Base-by-base conservation (phyloP, 1,284 basidiomycete species). In the Blastosporella zonata region DNA sequence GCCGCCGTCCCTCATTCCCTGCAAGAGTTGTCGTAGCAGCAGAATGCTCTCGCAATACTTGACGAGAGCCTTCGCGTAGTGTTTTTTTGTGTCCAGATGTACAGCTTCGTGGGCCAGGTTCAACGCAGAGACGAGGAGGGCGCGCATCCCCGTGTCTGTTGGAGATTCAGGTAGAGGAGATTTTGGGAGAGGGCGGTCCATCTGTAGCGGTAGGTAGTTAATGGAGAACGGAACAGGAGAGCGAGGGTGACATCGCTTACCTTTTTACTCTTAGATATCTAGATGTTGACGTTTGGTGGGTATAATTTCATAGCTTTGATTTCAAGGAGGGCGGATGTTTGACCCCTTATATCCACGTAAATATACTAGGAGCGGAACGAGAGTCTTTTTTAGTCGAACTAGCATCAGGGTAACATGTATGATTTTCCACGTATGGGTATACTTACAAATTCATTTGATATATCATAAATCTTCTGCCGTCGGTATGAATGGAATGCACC, bases 81-180 rank as follows among this genome's bases (percentile, higher is more conserved):
- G 21, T 10, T 47, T 22, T 1, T 20, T 22, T 2, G 42, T 41
- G 35, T 54, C 53, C 12, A 54, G 39, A 8, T 22, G 22, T 5
- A 54, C 53, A 1, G 53, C 53, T 31, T 54, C 46, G 7, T 37
- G 49, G 2, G 53, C 53, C n/a, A 45, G 22, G 15, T 41, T 38
- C 15, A 54, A 38, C 23, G 53, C 53, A 2, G 49, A 40, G 21
- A 22, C 17, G 17, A 54, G 40, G 6, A 51, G 28, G 17, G 21
- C 18, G 6, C 39, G 49, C 43, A 45, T 33, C 20, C 12, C 37
- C 12, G 33, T 23, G 23, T 40, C 28, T 17, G 47, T 28, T 6
- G 35, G 8, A 12, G 37, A 46, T 40, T 29, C 12, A 7, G 41
- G 20, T 10, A 49, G n/a, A 4, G 47, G 40, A 10, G 41, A 27